Conservation (phyloP, 116 monocot species). For the Dioscorea cayenensis region DNA sequence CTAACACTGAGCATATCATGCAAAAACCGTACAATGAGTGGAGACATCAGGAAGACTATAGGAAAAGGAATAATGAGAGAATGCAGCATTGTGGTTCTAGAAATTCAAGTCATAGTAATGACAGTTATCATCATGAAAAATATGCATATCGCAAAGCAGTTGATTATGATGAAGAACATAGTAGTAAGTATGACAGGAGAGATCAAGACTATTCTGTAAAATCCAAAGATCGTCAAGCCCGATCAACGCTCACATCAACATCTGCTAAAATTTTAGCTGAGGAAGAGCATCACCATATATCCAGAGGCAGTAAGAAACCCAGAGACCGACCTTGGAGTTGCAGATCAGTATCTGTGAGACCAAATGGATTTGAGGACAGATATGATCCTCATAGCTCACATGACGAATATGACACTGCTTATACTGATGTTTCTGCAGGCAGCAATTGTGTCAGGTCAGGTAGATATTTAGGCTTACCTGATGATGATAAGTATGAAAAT, state of each 20-base stretch:
- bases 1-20: slow-evolving; percentile 2
- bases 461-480: not conserved
- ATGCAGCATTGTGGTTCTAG: slow-evolving; percentile 8
- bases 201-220: slow-evolving; percentile 20
- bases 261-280: slow-evolving; percentile 6
- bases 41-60: slow-evolving; percentile 8
- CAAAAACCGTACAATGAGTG: not conserved
- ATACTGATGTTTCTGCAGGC: slow-evolving; percentile 12
- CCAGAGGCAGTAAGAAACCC: slow-evolving; percentile 15
- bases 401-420: slow-evolving; percentile 18
- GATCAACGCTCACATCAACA: slow-evolving; percentile 23
- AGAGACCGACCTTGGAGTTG: slow-evolving; percentile 16
- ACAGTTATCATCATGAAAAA: slow-evolving; percentile 9
- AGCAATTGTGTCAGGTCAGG: not conserved
- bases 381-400: slow-evolving; percentile 45
- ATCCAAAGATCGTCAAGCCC: slow-evolving; percentile 11
- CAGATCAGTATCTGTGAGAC: slow-evolving; percentile 23
- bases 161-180: not conserved
- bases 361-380: slow-evolving; percentile 60
- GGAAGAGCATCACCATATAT: slow-evolving; percentile 13
- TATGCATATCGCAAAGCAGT: slow-evolving; percentile 18
- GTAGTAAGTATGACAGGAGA: slow-evolving; percentile 10
- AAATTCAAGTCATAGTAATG: slow-evolving; percentile 16
- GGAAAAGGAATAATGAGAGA: slow-evolving; percentile 22
- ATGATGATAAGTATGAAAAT: slow-evolving; percentile 11